These are phyloP conservation scores for Pleurotus ostreatus DNA, from an alignment of 768 basidiomycete species.

Conservation along the genomic window DNA sequence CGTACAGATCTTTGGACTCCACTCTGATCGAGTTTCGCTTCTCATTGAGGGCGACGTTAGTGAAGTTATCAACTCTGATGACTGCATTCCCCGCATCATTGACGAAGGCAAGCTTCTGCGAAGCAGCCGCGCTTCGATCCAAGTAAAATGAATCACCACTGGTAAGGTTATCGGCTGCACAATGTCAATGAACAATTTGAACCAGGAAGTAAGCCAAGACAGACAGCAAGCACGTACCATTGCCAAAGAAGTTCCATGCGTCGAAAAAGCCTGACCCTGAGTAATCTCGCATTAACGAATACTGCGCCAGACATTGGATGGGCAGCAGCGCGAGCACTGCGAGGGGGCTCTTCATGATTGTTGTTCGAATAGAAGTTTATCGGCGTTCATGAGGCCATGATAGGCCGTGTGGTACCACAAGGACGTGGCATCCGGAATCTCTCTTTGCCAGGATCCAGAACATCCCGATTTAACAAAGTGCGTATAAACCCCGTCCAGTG, in stretches of 20 bases:
- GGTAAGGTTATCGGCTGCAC: not conserved
- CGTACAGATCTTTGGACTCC: not conserved
- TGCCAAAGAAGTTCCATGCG: not conserved
- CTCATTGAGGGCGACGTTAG: not conserved
- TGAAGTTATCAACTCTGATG: conserved; percentile 11
- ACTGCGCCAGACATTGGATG: not conserved
- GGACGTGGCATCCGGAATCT: too few species aligned
- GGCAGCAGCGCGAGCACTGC: not conserved
- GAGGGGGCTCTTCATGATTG: not conserved
- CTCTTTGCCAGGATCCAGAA: too few species aligned
- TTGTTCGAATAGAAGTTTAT: too few species aligned
- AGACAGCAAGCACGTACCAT: not conserved
- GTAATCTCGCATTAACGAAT: not conserved
- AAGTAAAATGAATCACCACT: conserved; percentile 4
- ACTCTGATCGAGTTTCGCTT: not conserved
- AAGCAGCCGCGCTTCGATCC: not conserved
- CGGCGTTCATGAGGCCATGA: too few species aligned
- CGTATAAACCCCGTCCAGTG: too few species aligned
- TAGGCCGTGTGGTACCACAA: too few species aligned
- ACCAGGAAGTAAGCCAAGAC: not conserved
- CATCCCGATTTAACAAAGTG: too few species aligned
- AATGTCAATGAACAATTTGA: not conserved
- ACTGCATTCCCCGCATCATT: conserved; percentile 7
- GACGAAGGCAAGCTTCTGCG: conserved; percentile 2
- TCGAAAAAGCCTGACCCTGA: not conserved